phyloP scores from a whole-genome alignment of 2,329 filamentous ascomycete genomes.

The Stagonosporopsis vannaccii region DNA sequence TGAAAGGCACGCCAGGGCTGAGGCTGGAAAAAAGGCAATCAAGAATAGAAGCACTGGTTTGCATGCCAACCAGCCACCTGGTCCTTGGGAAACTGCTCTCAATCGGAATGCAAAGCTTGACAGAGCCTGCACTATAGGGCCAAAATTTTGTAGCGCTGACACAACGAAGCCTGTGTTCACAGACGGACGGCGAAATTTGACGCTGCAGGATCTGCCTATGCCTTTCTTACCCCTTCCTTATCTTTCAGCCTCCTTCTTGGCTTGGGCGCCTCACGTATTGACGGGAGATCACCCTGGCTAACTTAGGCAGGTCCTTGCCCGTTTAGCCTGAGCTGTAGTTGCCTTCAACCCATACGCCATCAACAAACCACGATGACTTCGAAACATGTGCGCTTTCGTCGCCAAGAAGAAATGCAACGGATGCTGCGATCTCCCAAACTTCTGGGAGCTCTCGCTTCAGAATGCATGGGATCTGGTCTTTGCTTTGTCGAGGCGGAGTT shows the following conservation, averaged over 20 bases:
- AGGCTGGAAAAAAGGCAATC: neutral
- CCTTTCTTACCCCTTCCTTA: neutral
- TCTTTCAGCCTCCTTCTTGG: neutral
- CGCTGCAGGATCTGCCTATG: neutral
- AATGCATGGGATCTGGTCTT: constrained; percentile 17
- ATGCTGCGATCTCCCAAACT: constrained; percentile 18
- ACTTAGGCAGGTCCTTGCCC: constrained; percentile 2
- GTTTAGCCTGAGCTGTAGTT: constrained; percentile 14
- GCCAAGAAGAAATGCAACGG: constrained; percentile 20
- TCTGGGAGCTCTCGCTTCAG: constrained; percentile 16
- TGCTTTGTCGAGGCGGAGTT: constrained; percentile 12
- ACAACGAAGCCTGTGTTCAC: neutral
- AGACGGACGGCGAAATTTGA: neutral
- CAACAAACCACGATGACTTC: constrained; percentile 15
- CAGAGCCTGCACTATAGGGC: neutral
- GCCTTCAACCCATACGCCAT: constrained; percentile 20
- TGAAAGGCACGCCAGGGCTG: neutral
- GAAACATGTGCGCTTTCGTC: constrained; percentile 20
- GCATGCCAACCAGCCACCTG: constrained; percentile 7
- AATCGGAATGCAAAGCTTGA: constrained; percentile 5
- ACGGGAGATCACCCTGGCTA: neutral
- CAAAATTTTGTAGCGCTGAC: neutral
- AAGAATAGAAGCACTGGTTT: neutral
- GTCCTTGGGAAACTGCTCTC: neutral
- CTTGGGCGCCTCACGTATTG: neutral